phyloP scores from a whole-genome alignment of 139 green algal genomes.

The Picochlorum sp. region DNA sequence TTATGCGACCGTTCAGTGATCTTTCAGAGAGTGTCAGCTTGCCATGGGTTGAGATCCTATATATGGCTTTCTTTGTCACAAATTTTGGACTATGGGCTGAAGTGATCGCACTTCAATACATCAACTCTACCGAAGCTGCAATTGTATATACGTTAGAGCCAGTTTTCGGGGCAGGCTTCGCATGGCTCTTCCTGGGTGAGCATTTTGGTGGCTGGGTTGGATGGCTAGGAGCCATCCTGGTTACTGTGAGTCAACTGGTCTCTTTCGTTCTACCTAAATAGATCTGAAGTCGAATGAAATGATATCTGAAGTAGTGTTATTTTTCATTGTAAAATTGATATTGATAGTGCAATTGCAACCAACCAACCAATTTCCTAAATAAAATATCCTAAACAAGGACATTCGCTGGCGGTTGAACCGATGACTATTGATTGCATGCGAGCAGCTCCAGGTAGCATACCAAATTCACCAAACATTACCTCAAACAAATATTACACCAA shows the following conservation, averaged over 20 bases:
- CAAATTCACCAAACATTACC: no score
- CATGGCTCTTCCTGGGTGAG: constrained; percentile 59
- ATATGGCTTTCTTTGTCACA: constrained; percentile 49
- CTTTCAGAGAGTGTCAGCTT: constrained; percentile 1
- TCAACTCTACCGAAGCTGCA: constrained; percentile 52
- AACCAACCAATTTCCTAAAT: no score
- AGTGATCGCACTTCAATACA: constrained; percentile 42
- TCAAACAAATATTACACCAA: no score
- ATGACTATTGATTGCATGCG: no score
- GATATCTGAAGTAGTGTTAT: no score
- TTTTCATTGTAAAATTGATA: no score
- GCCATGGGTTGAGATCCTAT: constrained; percentile 40
- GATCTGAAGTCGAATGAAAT: no score
- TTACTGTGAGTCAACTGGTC: constrained; percentile 21
- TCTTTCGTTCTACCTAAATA: no score
- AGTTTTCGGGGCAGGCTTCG: constrained; percentile 36
- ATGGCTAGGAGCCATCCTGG: constrained; percentile 54
- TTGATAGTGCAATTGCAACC: no score
- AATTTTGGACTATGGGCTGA: constrained; percentile 52
- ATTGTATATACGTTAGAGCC: constrained; percentile 68
- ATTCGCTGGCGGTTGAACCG: no score
- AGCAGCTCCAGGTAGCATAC: no score
- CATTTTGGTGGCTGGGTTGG: constrained; percentile 42
- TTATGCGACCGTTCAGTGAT: constrained; percentile 13
- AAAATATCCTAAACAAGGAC: no score